Conservation (phyloP, 441 rosid genomes). For the Iberis amara region DNA sequence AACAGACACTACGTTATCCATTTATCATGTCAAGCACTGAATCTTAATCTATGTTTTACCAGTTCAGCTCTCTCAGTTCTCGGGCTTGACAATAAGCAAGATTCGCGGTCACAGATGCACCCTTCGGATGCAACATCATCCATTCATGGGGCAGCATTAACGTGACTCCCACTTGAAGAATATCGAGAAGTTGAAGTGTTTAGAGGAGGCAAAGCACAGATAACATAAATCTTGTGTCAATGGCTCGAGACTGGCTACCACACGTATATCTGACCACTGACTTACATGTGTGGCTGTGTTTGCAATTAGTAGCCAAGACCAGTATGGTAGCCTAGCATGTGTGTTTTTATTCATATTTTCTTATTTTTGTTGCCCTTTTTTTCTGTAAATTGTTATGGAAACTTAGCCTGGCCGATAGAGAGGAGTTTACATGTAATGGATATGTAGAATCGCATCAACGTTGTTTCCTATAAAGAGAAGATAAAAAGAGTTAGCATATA, state of each 20-base stretch:
- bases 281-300: slow-evolving; percentile 24
- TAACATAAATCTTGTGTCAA: slow-evolving; percentile 9
- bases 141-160: slow-evolving; percentile 45
- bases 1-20: slow-evolving; percentile 5
- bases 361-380: slow-evolving; percentile 4
- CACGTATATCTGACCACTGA: slow-evolving; percentile 25
- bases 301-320: slow-evolving; percentile 16
- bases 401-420: slow-evolving; percentile 16
- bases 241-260: slow-evolving; percentile 25
- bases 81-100: slow-evolving; percentile 54
- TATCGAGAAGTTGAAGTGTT: slow-evolving; percentile 13
- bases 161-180: slow-evolving; percentile 30
- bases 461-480: slow-evolving; percentile 17
- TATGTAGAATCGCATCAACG: slow-evolving; percentile 23
- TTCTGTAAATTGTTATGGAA: slow-evolving; percentile 19
- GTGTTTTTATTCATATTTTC: slow-evolving; percentile 20
- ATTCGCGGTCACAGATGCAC: slow-evolving; percentile 42
- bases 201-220: slow-evolving; percentile 23
- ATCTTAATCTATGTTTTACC: slow-evolving; percentile 27
- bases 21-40: slow-evolving; percentile 4
- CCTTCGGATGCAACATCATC: slow-evolving; percentile 55
- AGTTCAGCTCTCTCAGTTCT: slow-evolving; percentile 68
- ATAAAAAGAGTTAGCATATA: neutral
- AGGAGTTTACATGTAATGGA: slow-evolving; percentile 16
- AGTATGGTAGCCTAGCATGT: slow-evolving; percentile 23